phyloP scores from a whole-genome alignment of 192 early-diverging fungal genomes.

The Coemansia sp. region DNA sequence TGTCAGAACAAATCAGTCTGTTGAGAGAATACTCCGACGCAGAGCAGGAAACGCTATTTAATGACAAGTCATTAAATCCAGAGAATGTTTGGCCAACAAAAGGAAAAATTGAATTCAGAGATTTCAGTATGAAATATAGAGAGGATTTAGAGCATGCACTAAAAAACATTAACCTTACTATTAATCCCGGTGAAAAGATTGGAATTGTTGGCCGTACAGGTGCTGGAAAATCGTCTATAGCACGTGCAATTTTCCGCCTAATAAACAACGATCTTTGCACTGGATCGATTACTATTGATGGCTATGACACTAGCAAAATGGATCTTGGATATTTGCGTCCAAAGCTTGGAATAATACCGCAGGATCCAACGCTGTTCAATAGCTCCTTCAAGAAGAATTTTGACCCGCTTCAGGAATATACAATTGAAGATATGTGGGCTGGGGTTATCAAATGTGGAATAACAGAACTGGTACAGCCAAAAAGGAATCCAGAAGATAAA shows the following conservation, averaged over 20 bases:
- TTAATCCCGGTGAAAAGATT: constrained; percentile 56
- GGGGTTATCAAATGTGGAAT: constrained; percentile 50
- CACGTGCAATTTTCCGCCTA: constrained; percentile 71
- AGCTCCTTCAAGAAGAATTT: constrained; percentile 75
- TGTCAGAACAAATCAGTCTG: constrained; percentile 20
- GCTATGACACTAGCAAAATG: constrained; percentile 62
- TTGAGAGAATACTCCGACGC: constrained; percentile 33
- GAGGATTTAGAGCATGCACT: constrained; percentile 45
- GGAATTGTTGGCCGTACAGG: constrained; percentile 64
- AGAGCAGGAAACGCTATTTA: constrained; percentile 36
- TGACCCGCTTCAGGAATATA: constrained; percentile 72
- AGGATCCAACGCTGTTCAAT: constrained; percentile 61
- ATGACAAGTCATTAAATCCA: constrained; percentile 53
- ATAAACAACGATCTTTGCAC: constrained; percentile 36
- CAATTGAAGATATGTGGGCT: constrained; percentile 68
- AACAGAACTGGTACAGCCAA: neutral
- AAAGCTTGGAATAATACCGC: constrained; percentile 66
- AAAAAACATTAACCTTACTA: constrained; percentile 25
- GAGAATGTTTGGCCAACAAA: constrained; percentile 65
- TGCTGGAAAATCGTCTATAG: constrained; percentile 75
- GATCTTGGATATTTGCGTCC: constrained; percentile 56
- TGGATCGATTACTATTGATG: constrained; percentile 73
- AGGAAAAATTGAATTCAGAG: constrained; percentile 61
- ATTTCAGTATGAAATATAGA: constrained; percentile 62
- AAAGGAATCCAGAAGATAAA: neutral